Base-by-base conservation (phyloP, 768 basidiomycete genomes). In the Rhizopogon rudus region DNA sequence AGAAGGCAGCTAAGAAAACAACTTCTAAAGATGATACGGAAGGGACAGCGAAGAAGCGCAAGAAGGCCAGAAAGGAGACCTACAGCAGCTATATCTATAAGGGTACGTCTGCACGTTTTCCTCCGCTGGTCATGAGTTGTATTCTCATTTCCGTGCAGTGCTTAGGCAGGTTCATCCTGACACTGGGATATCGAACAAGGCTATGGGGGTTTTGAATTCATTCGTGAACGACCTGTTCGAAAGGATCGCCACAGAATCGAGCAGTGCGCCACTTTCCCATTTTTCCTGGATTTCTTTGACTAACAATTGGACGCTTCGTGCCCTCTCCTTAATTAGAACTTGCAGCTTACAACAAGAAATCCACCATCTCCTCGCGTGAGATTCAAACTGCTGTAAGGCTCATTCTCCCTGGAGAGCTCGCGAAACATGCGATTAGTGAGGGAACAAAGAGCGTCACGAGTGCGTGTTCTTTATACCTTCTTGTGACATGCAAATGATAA, bases 361-460 rank as follows among this genome's bases (percentile, higher is more conserved):
- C 85, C 29, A 87, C 86, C 51, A 84, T 87, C 65, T 86, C 86
- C 16, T 83, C 84, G 20, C 80, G 86, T 50, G 84, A 87, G 72
- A 83, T 87, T 69, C 86, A 87, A 65, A 87, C 86, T 16, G 71
- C 81, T 44, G 86, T 87, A 48, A 77, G 86, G 57, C 75, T 86
- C 55, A 86, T 87, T 72, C 77, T 87, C 37, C 84, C 86, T 13
- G 86, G 84, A 60, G 85, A 86, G 68, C 76, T 87, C 29, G 82
- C 83, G 55, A 87, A 87, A 74, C 86, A 87, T 67, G 86, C 86
- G 59, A 86, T 87, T 69, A 86, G 83, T 35, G 86, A 87, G 71
- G 86, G 86, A 57, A 87, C 83, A 20, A 84, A 83, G 74, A 78
- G 76, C 43, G 82, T 83, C 37, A 83, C 82, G 17, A 68, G 67